Conservation (phyloP, 129 eudicot species). For the Pittosporum tobira region DNA sequence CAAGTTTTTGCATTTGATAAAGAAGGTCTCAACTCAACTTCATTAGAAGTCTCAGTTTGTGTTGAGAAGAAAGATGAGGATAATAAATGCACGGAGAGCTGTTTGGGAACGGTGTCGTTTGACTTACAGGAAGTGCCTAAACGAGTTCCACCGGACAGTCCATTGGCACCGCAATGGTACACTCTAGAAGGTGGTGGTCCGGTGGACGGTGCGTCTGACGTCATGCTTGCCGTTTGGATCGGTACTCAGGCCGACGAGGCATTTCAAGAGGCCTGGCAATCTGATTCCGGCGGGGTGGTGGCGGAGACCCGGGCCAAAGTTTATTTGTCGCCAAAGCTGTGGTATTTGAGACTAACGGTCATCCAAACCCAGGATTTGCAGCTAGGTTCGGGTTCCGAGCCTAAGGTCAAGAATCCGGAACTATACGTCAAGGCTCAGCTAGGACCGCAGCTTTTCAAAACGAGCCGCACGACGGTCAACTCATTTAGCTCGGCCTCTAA, state of each 20-base stretch:
- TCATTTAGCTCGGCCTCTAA: constrained; percentile 35
- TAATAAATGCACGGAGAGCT: constrained; percentile 26
- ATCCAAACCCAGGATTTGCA: constrained; percentile 93
- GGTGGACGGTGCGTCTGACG: constrained; percentile 33
- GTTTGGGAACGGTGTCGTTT: constrained; percentile 66
- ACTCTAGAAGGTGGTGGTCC: constrained; percentile 47
- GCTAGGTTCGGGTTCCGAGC: constrained; percentile 55
- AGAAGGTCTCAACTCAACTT: constrained; percentile 61
- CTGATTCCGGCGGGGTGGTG: constrained; percentile 81
- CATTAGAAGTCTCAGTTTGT: constrained; percentile 57
- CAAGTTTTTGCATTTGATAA: constrained; percentile 86
- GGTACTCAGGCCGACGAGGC: constrained; percentile 95
- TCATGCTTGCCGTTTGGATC: constrained; percentile 87
- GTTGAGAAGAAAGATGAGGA: constrained; percentile 36
- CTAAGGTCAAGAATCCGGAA: constrained; percentile 48
- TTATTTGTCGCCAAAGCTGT: constrained; percentile 79
- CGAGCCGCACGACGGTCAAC: constrained; percentile 54
- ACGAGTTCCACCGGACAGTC: constrained; percentile 90
- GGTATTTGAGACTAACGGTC: constrained; percentile 91
- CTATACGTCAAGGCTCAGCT: constrained; percentile 77
- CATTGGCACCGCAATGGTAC: constrained; percentile 94
- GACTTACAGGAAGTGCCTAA: constrained; percentile 80
- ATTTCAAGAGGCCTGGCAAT: constrained; percentile 95
- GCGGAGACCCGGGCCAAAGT: constrained; percentile 92
- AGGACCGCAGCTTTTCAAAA: constrained; percentile 68